A percentile compares a stretch with the other conserved stretches of the same genome.
Evolutionary conservation across 305 asterid species (phyloP).

Genomic region (Fraxinus sp.): DNA sequence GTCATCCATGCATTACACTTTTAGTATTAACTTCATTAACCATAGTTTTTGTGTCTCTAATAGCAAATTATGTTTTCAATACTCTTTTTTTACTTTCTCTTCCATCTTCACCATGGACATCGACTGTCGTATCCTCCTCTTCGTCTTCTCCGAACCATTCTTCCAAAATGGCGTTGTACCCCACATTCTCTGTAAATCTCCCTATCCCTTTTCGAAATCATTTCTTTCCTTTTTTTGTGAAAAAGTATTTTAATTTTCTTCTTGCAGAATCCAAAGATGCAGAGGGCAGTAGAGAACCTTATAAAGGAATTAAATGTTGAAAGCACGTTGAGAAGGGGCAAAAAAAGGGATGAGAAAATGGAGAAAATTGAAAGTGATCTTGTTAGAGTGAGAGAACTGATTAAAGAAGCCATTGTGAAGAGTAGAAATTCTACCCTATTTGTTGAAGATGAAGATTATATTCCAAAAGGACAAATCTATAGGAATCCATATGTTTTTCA

Average conservation of each 20-base stretch:
- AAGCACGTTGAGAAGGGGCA: constrained; percentile 32
- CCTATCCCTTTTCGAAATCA: background rate
- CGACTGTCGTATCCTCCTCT: constrained; percentile 4
- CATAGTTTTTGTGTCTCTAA: constrained; percentile 23
- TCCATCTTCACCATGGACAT: constrained; percentile 32
- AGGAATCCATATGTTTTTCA: constrained; percentile 46
- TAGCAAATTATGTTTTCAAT: constrained; percentile 24
- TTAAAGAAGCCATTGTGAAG: constrained; percentile 34
- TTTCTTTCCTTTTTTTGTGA: background rate
- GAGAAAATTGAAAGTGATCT: constrained; percentile 48
- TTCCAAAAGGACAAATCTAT: constrained; percentile 52
- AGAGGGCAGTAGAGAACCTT: constrained; percentile 40
- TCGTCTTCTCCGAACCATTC: background rate
- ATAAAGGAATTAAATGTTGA: constrained; percentile 41
- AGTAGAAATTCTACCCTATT: constrained; percentile 27
- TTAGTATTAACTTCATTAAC: constrained; percentile 28
- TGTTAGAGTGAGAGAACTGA: constrained; percentile 44
- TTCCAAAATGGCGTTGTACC: constrained; percentile 37
- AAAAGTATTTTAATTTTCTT: background rate
- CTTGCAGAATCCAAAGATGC: constrained; percentile 49
- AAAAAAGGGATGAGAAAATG: constrained; percentile 37
- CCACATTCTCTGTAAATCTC: constrained; percentile 44
- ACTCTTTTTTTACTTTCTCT: constrained; percentile 31
- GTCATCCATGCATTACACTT: constrained; percentile 29
- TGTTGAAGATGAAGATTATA: constrained; percentile 30